Conservation (phyloP, 257 asterid genomes). For the Penstemon barbatus region DNA sequence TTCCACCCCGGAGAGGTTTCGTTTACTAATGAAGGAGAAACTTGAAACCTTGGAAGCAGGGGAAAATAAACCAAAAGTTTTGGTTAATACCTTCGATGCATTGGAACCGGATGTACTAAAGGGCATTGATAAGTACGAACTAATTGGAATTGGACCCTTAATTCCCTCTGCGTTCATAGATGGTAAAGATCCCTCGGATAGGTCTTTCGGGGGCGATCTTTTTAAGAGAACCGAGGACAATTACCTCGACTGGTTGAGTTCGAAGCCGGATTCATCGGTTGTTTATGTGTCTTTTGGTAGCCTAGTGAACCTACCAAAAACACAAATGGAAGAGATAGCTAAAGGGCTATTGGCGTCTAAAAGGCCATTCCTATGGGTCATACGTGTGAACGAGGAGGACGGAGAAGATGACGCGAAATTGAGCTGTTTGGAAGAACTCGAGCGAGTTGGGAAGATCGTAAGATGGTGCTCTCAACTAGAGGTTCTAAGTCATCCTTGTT, state of each 20-base stretch:
- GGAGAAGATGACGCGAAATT: conserved; percentile 17
- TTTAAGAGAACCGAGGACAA: conserved; percentile 35
- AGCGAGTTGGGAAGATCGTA: conserved; percentile 43
- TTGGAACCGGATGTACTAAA: conserved; percentile 41
- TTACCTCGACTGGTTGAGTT: conserved; percentile 43
- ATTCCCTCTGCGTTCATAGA: conserved; percentile 30
- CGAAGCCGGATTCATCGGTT: conserved; percentile 40
- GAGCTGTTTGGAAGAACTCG: conserved; percentile 33
- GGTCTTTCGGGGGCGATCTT: conserved; percentile 41
- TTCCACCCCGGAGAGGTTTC: conserved; percentile 12
- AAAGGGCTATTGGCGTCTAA: conserved; percentile 32
- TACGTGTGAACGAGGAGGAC: conserved; percentile 22
- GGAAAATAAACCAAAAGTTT: conserved; percentile 37
- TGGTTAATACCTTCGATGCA: conserved; percentile 50
- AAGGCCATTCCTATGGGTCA: conserved; percentile 70
- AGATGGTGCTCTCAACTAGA: conserved; percentile 63
- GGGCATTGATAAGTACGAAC: conserved; percentile 30
- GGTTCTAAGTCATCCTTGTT: conserved; percentile 47
- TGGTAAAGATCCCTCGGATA: conserved; percentile 27
- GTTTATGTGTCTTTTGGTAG: conserved; percentile 73
- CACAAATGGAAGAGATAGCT: conserved; percentile 56
- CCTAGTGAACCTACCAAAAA: conserved; percentile 21
- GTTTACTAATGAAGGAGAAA: conserved; percentile 31
- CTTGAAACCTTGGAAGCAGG: conserved; percentile 29
- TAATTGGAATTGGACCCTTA: conserved; percentile 44